phyloP scores from a whole-genome alignment of 2,329 filamentous ascomycete species.

The Penicillium corylophilum region DNA sequence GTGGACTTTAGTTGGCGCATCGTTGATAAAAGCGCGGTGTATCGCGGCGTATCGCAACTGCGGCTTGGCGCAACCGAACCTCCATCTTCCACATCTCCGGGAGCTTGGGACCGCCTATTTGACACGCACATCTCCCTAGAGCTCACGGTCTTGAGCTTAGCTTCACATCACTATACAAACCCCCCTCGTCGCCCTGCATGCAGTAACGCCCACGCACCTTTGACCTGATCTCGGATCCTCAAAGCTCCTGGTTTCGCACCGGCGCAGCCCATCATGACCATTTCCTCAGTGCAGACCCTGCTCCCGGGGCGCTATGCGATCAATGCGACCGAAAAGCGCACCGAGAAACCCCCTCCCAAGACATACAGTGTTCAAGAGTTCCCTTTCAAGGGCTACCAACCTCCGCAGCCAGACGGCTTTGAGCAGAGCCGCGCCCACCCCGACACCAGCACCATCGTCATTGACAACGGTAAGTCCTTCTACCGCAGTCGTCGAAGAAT shows the following conservation, averaged over 20 bases:
- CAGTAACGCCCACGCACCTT: slow-evolving; percentile 7
- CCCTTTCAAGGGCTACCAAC: slow-evolving; percentile 60
- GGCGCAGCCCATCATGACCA: slow-evolving; percentile 41
- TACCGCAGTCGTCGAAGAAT: not conserved
- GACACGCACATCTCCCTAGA: not conserved
- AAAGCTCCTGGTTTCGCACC: slow-evolving; percentile 25
- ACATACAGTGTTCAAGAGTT: slow-evolving; percentile 57
- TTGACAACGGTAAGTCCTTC: slow-evolving; percentile 80
- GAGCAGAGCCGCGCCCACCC: slow-evolving; percentile 62
- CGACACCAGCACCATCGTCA: slow-evolving; percentile 77
- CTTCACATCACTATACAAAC: not conserved
- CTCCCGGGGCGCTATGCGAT: slow-evolving; percentile 39
- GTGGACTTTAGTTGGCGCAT: not conserved
- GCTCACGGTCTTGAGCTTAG: not conserved
- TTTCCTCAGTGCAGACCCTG: slow-evolving; percentile 41
- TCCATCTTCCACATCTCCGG: slow-evolving; percentile 11
- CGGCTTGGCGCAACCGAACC: slow-evolving; percentile 10
- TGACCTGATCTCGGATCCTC: slow-evolving; percentile 11
- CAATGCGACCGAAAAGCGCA: slow-evolving; percentile 47
- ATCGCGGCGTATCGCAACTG: not conserved
- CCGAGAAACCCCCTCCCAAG: slow-evolving; percentile 55
- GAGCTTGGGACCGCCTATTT: slow-evolving; percentile 2
- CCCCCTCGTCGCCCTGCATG: slow-evolving; percentile 9
- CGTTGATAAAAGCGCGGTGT: not conserved
- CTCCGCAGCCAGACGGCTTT: slow-evolving; percentile 66